Evolutionary conservation across 2,329 filamentous ascomycete genomes (phyloP).

Genomic region (Colletotrichum eremochloae): DNA sequence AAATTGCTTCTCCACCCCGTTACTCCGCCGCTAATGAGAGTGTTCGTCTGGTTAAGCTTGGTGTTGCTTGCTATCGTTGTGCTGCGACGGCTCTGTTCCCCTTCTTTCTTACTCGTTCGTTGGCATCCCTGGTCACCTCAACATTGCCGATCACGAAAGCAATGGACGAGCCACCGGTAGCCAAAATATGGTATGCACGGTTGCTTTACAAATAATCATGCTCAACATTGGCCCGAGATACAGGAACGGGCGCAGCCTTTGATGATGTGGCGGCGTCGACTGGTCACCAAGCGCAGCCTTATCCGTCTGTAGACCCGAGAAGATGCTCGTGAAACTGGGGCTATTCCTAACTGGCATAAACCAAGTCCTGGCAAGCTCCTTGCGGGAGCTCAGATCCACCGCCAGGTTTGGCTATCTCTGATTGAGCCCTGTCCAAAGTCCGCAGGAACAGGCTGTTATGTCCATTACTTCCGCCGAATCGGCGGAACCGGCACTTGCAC

Average conservation of each 20-base stretch:
- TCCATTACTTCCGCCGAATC: conserved; percentile 35
- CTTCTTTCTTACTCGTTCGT: conserved; percentile 7
- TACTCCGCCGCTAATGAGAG: neutral
- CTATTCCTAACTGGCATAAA: conserved; percentile 19
- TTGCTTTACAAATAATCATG: conserved; percentile 39
- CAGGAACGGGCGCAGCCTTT: conserved; percentile 23
- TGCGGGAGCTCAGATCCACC: conserved; percentile 25
- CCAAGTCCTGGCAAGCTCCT: conserved; percentile 6
- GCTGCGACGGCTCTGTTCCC: neutral
- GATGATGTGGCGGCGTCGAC: conserved; percentile 37
- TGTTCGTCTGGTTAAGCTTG: conserved; percentile 6
- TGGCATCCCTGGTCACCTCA: neutral
- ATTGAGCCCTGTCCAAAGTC: conserved; percentile 31
- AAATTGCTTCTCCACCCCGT: neutral
- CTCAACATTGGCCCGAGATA: conserved; percentile 28
- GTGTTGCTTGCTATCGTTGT: neutral
- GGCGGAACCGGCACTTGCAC: conserved; percentile 35
- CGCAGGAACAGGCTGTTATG: conserved; percentile 23
- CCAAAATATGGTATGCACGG: conserved; percentile 16
- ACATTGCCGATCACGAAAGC: neutral
- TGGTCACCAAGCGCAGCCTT: conserved; percentile 38
- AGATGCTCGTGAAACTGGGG: conserved; percentile 25
- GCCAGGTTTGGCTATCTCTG: conserved; percentile 19
- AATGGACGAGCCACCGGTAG: conserved; percentile 25
- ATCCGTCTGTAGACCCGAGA: conserved; percentile 36